Base-by-base conservation (phyloP, 2,329 filamentous ascomycete species). In the Clonostachys byssicola region DNA sequence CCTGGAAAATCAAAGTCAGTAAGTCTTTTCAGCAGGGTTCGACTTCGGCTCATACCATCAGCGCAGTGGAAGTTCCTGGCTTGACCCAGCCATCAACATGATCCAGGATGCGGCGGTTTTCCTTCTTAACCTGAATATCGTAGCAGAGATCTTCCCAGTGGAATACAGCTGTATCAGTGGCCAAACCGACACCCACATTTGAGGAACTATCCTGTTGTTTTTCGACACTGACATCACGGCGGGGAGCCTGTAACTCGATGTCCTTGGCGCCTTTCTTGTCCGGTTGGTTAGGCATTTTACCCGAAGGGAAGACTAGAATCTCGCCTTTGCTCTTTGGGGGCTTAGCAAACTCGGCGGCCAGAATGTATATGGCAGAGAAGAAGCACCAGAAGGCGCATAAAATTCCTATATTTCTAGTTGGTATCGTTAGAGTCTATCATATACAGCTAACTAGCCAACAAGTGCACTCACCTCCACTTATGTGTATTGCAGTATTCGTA, bases 31-130 rank as follows among this genome's bases (percentile, higher is more conserved):
- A 30, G 23, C 23, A 30, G 23, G 23, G 23, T 10, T 30, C 9
- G 23, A 30, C 23, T 30, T 30, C 23, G 23, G 23, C 9, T 10
- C 23, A 30, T 30, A 30, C 86, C 84, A 88, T 88, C 1, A 87
- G 71, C 34, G 83, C 85, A 13, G 84, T 88, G 34, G 86, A 64
- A 20, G 83, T 87, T 45, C 85, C 85, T 5, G 85, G 85, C 60
- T 87, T 85, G 48, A 88, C 83, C 81, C 83, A 88, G 7, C 85
- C 85, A 55, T 86, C 81, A 8, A 88, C 83, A 47, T 86, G 71
- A 50, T 88, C 80, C 34, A 89, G 65, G 55, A 90, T 81, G 18
- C 81, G 75, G 16, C 85, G 75, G 2, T 69, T 62, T 51, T 86
- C 77, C 58, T 86, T 86, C 47, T 61, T 60, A 60, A 88, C 84